A percentile compares a stretch with the other conserved stretches of the same genome.
Conservation (phyloP, 2,329 filamentous ascomycete genomes). For the Epichloe amarillans region DNA sequence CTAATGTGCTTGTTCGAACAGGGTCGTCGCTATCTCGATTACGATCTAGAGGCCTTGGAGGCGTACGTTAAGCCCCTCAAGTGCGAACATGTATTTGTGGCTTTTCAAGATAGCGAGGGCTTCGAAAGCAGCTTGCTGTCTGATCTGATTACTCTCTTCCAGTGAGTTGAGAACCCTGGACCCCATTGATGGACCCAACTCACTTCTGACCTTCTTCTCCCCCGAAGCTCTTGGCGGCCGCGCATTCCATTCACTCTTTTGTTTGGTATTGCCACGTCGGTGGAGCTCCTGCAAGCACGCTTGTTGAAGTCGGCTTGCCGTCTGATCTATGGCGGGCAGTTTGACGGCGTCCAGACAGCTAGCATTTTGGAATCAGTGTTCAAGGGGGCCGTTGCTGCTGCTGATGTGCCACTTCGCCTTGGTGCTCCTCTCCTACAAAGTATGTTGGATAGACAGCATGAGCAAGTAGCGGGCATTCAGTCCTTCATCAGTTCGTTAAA, state of each 20-base stretch:
- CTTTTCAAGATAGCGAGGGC: constrained; percentile 70
- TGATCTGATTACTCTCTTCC: constrained; percentile 55
- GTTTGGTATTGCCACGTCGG: constrained; percentile 70
- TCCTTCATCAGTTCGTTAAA: constrained; percentile 58
- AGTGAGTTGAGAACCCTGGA: constrained; percentile 30
- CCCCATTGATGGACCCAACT: neutral
- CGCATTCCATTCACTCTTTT: constrained; percentile 66
- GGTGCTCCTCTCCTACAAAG: constrained; percentile 49
- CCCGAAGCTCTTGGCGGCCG: constrained; percentile 45
- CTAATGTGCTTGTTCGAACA: constrained; percentile 13
- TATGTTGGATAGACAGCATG: constrained; percentile 58
- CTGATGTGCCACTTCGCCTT: constrained; percentile 43
- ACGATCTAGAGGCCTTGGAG: constrained; percentile 61
- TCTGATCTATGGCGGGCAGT: constrained; percentile 55
- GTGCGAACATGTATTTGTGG: constrained; percentile 51
- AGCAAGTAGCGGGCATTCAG: constrained; percentile 65
- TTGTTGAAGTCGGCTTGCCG: constrained; percentile 56
- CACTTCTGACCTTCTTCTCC: constrained; percentile 16
- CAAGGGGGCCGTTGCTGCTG: constrained; percentile 46
- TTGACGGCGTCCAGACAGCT: constrained; percentile 62
- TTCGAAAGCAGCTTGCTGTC: constrained; percentile 62
- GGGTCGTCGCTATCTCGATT: constrained; percentile 57
- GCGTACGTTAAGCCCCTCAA: constrained; percentile 41
- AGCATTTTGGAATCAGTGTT: constrained; percentile 63
- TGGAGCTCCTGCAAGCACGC: constrained; percentile 65